phyloP scores from a whole-genome alignment of 805 yeast genomes.

The Pichia phayaonensis region DNA sequence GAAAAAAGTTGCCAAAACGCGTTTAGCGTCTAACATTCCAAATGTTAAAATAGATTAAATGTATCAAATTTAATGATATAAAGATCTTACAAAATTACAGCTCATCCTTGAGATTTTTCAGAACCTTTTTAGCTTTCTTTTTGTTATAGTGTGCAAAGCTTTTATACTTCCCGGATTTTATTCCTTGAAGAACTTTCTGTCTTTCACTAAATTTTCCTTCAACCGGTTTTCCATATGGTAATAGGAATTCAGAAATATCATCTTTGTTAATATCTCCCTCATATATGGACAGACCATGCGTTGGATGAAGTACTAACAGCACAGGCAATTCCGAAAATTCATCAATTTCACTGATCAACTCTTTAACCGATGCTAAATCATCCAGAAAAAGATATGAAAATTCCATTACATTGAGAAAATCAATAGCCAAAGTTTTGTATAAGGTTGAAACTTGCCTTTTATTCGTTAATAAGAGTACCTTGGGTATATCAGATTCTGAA shows the following conservation, averaged over 20 bases:
- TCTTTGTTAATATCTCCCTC: conserved; percentile 27
- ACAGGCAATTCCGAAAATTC: conserved; percentile 17
- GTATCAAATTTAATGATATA: not conserved
- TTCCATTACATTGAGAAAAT: conserved; percentile 45
- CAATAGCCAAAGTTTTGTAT: conserved; percentile 62
- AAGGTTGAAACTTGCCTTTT: conserved; percentile 44
- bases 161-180: conserved; percentile 18
- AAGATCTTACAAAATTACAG: conserved; percentile 6
- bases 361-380: conserved; percentile 12
- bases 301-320: conserved; percentile 17
- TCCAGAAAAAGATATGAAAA: conserved; percentile 36
- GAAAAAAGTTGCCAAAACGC: no score
- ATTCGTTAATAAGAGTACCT: conserved; percentile 47
- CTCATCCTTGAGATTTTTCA: conserved; percentile 14
- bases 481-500: conserved; percentile 16
- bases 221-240: conserved; percentile 24
- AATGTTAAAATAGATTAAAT: not conserved
- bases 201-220: conserved; percentile 30
- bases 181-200: conserved; percentile 16
- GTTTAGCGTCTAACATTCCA: not conserved
- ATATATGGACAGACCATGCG: conserved; percentile 13
- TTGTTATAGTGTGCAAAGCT: conserved; percentile 16
- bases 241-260: conserved; percentile 26
- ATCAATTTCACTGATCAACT: conserved; percentile 10
- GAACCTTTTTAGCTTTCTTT: conserved; percentile 15